Conservation (phyloP, 331 rosid species). For the Spiraea crenata region DNA sequence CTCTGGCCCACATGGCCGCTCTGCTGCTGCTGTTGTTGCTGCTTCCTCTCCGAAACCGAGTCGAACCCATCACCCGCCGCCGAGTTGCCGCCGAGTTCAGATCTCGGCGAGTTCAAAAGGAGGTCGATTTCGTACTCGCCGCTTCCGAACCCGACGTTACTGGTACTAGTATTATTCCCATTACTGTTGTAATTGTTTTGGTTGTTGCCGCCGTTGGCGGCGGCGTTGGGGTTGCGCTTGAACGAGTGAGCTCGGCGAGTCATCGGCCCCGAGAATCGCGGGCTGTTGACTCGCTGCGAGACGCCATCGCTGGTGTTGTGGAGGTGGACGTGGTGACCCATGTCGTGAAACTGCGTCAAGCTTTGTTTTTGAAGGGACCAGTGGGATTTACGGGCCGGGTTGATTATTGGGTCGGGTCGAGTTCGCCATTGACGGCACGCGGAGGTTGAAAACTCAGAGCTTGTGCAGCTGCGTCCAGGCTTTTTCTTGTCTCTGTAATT, state of each 20-base stretch:
- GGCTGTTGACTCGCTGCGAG: slow-evolving; percentile 83
- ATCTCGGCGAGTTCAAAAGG: slow-evolving; percentile 72
- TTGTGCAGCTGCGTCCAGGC: background rate
- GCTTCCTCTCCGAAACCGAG: slow-evolving; percentile 43
- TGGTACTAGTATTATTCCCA: slow-evolving; percentile 18
- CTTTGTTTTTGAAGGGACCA: background rate
- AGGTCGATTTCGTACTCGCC: slow-evolving; percentile 68
- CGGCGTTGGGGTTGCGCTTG: slow-evolving; percentile 52
- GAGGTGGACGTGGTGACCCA: slow-evolving; percentile 60
- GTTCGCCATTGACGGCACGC: slow-evolving; percentile 26
- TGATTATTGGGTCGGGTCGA: slow-evolving; percentile 35
- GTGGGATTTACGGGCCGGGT: background rate
- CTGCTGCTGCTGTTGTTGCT: slow-evolving; percentile 17
- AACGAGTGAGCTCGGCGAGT: slow-evolving; percentile 97
- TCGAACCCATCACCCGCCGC: slow-evolving; percentile 46
- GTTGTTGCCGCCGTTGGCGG: slow-evolving; percentile 13
- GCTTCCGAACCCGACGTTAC: slow-evolving; percentile 23
- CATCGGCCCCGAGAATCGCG: slow-evolving; percentile 88
- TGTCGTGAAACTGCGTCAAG: background rate
- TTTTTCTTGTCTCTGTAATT: background rate
- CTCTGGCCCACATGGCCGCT: slow-evolving; percentile 56
- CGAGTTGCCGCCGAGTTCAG: slow-evolving; percentile 48
- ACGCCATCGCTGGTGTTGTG: slow-evolving; percentile 65
- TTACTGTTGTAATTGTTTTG: background rate
- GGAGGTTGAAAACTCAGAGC: background rate